phyloP scores from a whole-genome alignment of 257 asterid species.

The Gardenia jasminoides region DNA sequence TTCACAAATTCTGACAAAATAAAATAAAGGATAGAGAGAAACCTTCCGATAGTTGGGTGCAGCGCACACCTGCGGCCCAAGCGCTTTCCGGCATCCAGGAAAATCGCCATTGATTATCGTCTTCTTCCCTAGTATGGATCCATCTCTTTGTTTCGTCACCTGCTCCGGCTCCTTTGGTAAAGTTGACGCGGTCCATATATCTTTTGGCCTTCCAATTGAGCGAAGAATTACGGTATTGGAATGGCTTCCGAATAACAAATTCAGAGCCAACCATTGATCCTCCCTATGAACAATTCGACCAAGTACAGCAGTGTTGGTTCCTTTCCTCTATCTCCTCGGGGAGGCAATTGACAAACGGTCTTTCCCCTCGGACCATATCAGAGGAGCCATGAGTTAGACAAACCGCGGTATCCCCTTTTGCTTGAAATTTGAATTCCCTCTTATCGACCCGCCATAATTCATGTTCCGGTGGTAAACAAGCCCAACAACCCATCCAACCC shows the following conservation, averaged over 20 bases:
- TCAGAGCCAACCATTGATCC: too few relatives aligned
- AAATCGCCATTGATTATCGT: slow-evolving; percentile 97
- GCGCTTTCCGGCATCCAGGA: slow-evolving; percentile 97
- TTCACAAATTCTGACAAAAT: too few relatives aligned
- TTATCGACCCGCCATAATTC: too few relatives aligned
- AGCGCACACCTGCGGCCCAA: slow-evolving; percentile 80
- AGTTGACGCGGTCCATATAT: slow-evolving; percentile 46
- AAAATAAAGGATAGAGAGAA: not conserved
- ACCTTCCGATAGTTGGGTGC: slow-evolving; percentile 99
- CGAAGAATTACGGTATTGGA: not conserved
- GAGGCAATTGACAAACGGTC: too few relatives aligned
- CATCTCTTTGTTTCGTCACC: slow-evolving; percentile 86
- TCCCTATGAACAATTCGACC: too few relatives aligned
- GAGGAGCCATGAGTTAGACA: too few relatives aligned
- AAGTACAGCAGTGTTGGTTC: not conserved
- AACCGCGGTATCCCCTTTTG: too few relatives aligned
- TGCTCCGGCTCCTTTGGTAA: slow-evolving; percentile 86
- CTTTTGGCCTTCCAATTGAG: slow-evolving; percentile 1
- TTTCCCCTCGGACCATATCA: too few relatives aligned
- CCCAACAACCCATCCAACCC: too few relatives aligned
- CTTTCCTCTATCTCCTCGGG: too few relatives aligned
- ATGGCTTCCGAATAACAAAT: not conserved
- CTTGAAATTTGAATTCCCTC: too few relatives aligned
- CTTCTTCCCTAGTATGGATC: slow-evolving; percentile 94
- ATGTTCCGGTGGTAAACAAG: too few relatives aligned